Evolutionary conservation across 2,329 filamentous ascomycete species (phyloP), one percentile per base, ranked within the genome.

Genomic region (Fusarium multiceps): DNA sequence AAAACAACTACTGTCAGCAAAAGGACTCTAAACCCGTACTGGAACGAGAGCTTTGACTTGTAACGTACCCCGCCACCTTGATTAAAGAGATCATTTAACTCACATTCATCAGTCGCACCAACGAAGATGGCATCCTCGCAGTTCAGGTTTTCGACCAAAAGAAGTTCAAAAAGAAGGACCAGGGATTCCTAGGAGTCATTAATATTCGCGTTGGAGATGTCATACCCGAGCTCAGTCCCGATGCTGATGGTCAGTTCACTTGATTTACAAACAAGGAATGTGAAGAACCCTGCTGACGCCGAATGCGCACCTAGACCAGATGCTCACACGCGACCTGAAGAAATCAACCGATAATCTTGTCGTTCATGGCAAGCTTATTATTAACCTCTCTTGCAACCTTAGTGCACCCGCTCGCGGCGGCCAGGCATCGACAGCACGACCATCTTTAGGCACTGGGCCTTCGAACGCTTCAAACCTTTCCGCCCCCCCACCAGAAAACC

Each of bases 121-220:
- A 91, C 66, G 96, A 99, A 80, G 95, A 97, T 77, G 97, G 94
- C 80, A 98, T 99, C 77, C 87, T 99, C 49, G 96, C 96, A 10
- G 94, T 99, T 48, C 96, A 99, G 79, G 97, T 99, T 58, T 99
- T 99, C 79, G 96, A 99, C 82, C 96, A 99, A 83, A 98, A 98
- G 86, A 99, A 99, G 84, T 99, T 99, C 85, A 99, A 99, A 87
- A 99, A 99, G 89, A 99, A 98, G 93, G 96, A 99, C 75, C 96
- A 99, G 80, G 96, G 96, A 11, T 99, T 99, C 78, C 86, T 99
- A 9, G 96, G 96, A 61, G 96, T 99, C 57, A 98, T 99, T 78
- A 99, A 99, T 80, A 92, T 99, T 75, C 91, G 94, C 63, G 92
- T 99, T 73, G 96, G 96, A 75, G 94, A 97, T 85, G 92, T 96